Evolutionary conservation across 1,284 basidiomycete species (phyloP).

Genomic region (Ustilago crameri): DNA sequence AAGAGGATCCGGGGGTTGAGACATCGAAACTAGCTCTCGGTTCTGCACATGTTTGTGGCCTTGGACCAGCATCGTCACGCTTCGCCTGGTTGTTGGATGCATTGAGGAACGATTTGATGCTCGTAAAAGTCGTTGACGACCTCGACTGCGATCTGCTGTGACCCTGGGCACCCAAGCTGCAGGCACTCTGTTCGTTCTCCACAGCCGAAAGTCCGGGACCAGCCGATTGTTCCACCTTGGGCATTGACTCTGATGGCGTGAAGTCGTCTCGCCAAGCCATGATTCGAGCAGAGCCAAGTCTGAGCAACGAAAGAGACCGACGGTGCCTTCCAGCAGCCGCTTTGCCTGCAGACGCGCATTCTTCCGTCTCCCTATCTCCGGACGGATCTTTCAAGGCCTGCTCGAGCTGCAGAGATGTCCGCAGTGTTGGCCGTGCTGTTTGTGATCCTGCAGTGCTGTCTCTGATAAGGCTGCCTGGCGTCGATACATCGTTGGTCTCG

Average conservation of each 20-base stretch:
- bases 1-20: too few species aligned
- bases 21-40: background rate
- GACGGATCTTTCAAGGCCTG: background rate
- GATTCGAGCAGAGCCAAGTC: constrained; percentile 21
- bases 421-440: background rate
- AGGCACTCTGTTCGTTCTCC: background rate
- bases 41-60: background rate
- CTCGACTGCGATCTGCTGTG: background rate
- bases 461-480: background rate
- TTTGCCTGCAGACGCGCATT: background rate
- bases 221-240: background rate
- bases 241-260: background rate
- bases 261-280: constrained; percentile 22
- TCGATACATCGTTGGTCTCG: background rate
- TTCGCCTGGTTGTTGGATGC: constrained; percentile 1
- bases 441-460: background rate
- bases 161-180: background rate
- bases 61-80: background rate
- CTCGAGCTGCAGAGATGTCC: background rate
- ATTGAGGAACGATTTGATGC: constrained; percentile 23
- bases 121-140: constrained; percentile 7
- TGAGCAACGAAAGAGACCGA: constrained; percentile 31
- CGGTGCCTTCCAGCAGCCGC: constrained; percentile 9
- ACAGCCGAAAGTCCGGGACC: constrained; percentile 23
- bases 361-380: background rate